Percentiles rank a stretch among this genome's conserved stretches.
Evolutionary conservation across 208 protist species (phyloP).

Genomic region (Entamoeba moshkovskii): DNA sequence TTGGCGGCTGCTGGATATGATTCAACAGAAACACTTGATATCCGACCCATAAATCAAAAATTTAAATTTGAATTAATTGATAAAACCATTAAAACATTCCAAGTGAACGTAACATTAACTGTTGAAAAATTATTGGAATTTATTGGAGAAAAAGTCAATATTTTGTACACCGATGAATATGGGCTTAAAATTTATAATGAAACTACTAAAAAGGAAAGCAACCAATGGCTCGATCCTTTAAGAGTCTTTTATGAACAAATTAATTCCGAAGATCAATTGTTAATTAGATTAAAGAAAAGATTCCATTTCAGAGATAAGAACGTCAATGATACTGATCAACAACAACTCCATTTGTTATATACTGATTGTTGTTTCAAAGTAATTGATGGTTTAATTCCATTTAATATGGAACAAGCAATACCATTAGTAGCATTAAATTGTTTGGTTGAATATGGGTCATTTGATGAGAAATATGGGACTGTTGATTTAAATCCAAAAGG

Average conservation of each 20-base stretch:
- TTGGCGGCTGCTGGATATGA: background rate
- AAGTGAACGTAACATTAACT: background rate
- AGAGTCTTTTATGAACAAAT: constrained; percentile 1
- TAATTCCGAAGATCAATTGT: background rate
- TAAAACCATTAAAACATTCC: background rate
- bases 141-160: background rate
- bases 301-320: background rate
- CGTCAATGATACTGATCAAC: background rate
- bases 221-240: background rate
- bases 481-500: background rate
- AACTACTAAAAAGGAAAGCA: background rate
- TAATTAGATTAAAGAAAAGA: background rate
- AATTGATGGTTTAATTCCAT: background rate
- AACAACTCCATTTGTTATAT: background rate
- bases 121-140: background rate
- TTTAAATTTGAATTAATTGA: background rate
- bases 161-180: background rate
- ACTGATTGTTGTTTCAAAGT: background rate
- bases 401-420: background rate
- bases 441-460: background rate
- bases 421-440: background rate
- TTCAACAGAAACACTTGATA: background rate
- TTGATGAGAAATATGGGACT: background rate
- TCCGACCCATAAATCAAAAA: background rate
- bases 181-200: background rate